Percentiles rank a stretch among this genome's conserved stretches.
phyloP scores from a whole-genome alignment of 768 basidiomycete species.

The Kwoniella sp. region DNA sequence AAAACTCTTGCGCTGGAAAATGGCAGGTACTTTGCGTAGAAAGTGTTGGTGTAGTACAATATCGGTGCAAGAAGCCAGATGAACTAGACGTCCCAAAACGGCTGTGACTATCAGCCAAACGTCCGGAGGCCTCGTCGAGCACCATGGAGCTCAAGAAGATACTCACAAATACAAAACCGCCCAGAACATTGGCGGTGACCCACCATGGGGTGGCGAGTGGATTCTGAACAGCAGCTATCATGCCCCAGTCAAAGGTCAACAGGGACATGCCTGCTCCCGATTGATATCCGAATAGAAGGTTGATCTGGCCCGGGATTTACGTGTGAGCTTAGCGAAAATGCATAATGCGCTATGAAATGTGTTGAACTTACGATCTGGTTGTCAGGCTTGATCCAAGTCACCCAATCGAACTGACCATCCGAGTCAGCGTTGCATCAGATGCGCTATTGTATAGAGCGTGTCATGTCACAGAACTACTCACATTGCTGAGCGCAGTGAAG shows the following conservation, averaged over 20 bases:
- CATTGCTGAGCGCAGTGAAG: conserved; percentile 18
- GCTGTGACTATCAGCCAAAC: too few relatives aligned
- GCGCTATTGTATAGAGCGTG: too few relatives aligned
- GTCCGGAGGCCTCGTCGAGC: too few relatives aligned
- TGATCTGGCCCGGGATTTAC: too few relatives aligned
- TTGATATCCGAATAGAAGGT: conserved; percentile 24
- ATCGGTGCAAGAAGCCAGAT: conserved; percentile 64
- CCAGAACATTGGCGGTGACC: conserved; percentile 38
- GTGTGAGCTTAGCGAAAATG: too few relatives aligned
- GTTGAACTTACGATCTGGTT: conserved; percentile 27
- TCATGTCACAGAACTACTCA: conserved; percentile 8
- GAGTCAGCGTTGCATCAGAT: not conserved
- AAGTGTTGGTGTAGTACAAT: conserved; percentile 58
- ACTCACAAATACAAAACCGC: conserved; percentile 33
- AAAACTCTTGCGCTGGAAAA: conserved; percentile 30
- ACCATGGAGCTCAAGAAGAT: not conserved
- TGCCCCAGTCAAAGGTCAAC: conserved; percentile 39
- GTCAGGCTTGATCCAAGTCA: conserved; percentile 38
- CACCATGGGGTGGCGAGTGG: conserved; percentile 43
- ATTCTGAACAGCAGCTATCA: conserved; percentile 30
- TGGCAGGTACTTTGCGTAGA: conserved; percentile 31
- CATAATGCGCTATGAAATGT: too few relatives aligned
- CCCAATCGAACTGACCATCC: conserved; percentile 31
- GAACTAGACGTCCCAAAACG: conserved; percentile 16
- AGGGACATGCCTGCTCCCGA: conserved; percentile 29